These are phyloP conservation scores for Maudiozyma barnettii DNA, from an alignment of 805 yeast species.

Conservation along the genomic window DNA sequence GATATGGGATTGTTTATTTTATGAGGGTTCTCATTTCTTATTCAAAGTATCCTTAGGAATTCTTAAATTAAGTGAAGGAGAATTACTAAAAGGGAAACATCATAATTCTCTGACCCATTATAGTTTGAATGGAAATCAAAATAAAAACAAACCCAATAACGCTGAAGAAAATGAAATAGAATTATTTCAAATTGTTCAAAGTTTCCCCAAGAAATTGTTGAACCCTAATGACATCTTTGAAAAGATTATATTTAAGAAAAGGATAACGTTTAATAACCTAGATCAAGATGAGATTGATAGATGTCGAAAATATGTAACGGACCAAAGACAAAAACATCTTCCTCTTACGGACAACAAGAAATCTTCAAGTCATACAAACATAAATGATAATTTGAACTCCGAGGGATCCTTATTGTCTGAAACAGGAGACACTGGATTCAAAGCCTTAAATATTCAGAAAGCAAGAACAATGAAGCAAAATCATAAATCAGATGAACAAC, in stretches of 20 bases:
- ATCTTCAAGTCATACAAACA: slow-evolving; percentile 2
- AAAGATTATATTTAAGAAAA: slow-evolving; percentile 57
- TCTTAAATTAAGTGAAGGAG: slow-evolving; percentile 64
- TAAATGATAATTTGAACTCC: slow-evolving; percentile 2
- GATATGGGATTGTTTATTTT: slow-evolving; percentile 92
- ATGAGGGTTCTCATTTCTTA: slow-evolving; percentile 80
- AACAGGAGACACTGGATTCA: neutral
- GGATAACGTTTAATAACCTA: slow-evolving; percentile 61
- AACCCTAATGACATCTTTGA: slow-evolving; percentile 66
- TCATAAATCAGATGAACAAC: slow-evolving; percentile 16
- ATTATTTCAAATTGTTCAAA: slow-evolving; percentile 77
- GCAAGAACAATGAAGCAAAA: neutral
- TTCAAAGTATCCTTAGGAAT: slow-evolving; percentile 77
- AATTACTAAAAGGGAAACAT: slow-evolving; percentile 32
- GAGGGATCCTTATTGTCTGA: neutral
- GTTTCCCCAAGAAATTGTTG: slow-evolving; percentile 59
- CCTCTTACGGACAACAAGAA: slow-evolving; percentile 13
- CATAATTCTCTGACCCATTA: neutral
- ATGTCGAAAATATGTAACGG: slow-evolving; percentile 69
- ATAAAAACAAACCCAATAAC: slow-evolving; percentile 1
- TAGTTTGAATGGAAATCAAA: slow-evolving; percentile 2
- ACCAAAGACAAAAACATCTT: slow-evolving; percentile 40
- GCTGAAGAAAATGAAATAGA: slow-evolving; percentile 43
- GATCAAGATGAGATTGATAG: slow-evolving; percentile 75
- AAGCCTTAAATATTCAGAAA: neutral